phyloP scores from a whole-genome alignment of 192 early-diverging fungal species.

The Anaeromyces robustus region DNA sequence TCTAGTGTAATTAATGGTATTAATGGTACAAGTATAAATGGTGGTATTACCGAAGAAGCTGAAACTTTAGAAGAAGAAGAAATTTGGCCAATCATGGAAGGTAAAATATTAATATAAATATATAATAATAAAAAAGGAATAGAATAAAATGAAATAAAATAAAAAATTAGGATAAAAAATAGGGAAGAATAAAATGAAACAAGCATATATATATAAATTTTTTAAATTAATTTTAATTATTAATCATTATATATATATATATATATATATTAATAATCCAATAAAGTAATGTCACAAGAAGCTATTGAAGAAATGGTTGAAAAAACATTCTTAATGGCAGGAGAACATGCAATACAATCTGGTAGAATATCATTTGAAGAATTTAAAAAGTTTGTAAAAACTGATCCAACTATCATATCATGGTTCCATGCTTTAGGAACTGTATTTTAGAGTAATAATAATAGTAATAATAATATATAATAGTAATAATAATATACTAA shows the following conservation, averaged over 20 bases:
- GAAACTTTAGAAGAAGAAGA: conserved; percentile 32
- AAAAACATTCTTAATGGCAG: conserved; percentile 51
- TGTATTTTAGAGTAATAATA: no score
- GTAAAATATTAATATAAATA: neutral
- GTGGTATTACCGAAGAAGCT: no score
- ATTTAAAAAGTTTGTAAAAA: conserved; percentile 60
- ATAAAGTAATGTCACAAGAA: conserved; percentile 61
- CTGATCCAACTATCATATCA: conserved; percentile 60
- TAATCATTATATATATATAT: no score
- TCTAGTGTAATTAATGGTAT: conserved; percentile 4
- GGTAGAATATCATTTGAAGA: conserved; percentile 60
- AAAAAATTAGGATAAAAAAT: no score
- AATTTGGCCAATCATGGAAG: conserved; percentile 68
- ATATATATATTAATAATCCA: no score
- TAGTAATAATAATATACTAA: no score
- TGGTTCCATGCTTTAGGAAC: conserved; percentile 22
- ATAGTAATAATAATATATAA: no score
- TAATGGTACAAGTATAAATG: no score
- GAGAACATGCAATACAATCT: conserved; percentile 13
- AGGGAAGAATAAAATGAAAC: no score
- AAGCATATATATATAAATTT: no score
- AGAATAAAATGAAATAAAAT: neutral
- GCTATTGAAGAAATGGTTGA: conserved; percentile 91
- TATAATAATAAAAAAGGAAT: neutral
- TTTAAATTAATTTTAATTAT: no score